Conservation (phyloP, 345 rosid genomes). For the Murraya koenigii region DNA sequence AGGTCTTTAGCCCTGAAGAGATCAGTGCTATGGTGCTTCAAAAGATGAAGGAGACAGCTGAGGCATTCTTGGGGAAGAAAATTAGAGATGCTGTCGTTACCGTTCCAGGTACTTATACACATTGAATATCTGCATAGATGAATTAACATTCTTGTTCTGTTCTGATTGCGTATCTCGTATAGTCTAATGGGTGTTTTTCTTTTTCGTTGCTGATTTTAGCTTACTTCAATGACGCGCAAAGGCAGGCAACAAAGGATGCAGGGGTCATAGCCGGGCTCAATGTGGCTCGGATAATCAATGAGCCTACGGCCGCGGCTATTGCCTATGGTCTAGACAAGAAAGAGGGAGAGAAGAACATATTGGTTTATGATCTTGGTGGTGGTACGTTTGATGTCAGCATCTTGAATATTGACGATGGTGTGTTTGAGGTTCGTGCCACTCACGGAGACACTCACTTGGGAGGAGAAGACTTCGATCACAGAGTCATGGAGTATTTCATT, state of each 20-base stretch:
- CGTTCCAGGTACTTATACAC: constrained; percentile 36
- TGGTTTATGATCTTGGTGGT: constrained; percentile 57
- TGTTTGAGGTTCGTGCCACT: constrained; percentile 50
- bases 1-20: constrained; percentile 63
- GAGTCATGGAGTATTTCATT: constrained; percentile 54
- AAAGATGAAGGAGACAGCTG: constrained; percentile 63
- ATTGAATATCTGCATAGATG: too few species aligned
- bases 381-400: constrained; percentile 57
- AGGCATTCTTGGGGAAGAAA: constrained; percentile 50
- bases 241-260: constrained; percentile 38
- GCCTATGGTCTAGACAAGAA: constrained; percentile 54
- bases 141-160: not conserved
- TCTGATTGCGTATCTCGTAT: not conserved
- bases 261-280: constrained; percentile 36
- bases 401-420: constrained; percentile 45
- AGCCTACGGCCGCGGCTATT: constrained; percentile 56
- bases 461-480: constrained; percentile 56
- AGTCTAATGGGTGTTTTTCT: not conserved
- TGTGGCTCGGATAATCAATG: constrained; percentile 53
- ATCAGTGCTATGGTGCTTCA: constrained; percentile 53
- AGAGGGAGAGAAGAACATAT: constrained; percentile 37
- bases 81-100: constrained; percentile 56
- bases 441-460: constrained; percentile 56
- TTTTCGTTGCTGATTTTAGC: constrained; percentile 14
- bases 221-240: constrained; percentile 42